A percentile compares a stretch with the other conserved stretches of the same genome.
These are phyloP conservation scores for Corylus heterophylla DNA, from an alignment of 306 rosid genomes.

Conservation along the genomic window DNA sequence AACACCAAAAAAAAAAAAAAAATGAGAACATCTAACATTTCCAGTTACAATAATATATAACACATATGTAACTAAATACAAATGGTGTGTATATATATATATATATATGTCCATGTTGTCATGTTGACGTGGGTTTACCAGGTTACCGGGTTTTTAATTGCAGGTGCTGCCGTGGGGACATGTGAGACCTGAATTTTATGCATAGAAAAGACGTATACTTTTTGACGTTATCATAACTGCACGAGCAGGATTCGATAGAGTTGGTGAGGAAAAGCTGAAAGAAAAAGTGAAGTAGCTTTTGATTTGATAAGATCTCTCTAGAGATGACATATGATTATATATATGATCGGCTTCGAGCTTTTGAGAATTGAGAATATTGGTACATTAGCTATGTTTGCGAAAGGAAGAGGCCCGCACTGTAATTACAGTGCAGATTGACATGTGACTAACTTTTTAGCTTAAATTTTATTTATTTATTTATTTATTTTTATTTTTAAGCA, in stretches of 20 bases:
- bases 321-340: slow-evolving; percentile 10
- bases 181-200: slow-evolving; percentile 17
- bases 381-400: no score
- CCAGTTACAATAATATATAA: no score
- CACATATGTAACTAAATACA: no score
- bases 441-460: no score
- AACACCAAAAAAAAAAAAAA: no score
- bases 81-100: no score
- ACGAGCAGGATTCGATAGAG: slow-evolving; percentile 38
- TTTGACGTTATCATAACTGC: slow-evolving; percentile 23
- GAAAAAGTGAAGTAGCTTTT: slow-evolving; percentile 36
- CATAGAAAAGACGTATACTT: neutral
- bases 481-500: no score
- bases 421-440: no score
- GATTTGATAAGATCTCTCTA: slow-evolving; percentile 28
- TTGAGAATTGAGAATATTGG: neutral
- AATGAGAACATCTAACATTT: no score
- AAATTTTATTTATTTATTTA: no score
- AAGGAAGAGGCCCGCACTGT: no score
- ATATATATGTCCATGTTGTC: neutral
- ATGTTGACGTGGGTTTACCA: no score
- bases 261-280: slow-evolving; percentile 21
- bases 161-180: slow-evolving; percentile 42
- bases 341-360: slow-evolving; percentile 31
- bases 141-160: slow-evolving; percentile 14